These are phyloP conservation scores for Xylaria sp. DNA, from an alignment of 2,329 filamentous ascomycete species.

Conservation along the genomic window DNA sequence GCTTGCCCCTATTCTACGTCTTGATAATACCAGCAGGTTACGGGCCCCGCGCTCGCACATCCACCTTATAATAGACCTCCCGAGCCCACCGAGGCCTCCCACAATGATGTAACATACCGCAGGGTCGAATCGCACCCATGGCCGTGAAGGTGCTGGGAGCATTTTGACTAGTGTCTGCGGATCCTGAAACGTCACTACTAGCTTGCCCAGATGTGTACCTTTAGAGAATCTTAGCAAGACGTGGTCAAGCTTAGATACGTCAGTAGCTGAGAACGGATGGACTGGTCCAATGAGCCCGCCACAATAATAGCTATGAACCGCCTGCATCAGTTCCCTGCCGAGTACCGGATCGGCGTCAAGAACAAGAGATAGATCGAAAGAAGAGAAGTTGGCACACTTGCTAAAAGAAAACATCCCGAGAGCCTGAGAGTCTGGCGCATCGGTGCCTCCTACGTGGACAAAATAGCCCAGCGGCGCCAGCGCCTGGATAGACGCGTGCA, in stretches of 20 bases:
- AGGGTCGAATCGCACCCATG: conserved; percentile 34
- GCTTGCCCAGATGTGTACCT: conserved; percentile 41
- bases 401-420: conserved; percentile 14
- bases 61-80: too few relatives aligned
- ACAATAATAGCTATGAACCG: conserved; percentile 28
- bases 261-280: conserved; percentile 10
- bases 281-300: conserved; percentile 26
- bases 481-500: not conserved
- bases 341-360: too few relatives aligned
- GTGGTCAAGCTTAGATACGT: conserved; percentile 33
- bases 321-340: conserved; percentile 24
- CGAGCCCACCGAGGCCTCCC: conserved; percentile 39
- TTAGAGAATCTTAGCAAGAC: conserved; percentile 34
- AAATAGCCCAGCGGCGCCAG: conserved; percentile 8
- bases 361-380: conserved; percentile 29
- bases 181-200: conserved; percentile 36
- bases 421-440: conserved; percentile 27
- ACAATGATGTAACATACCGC: conserved; percentile 40
- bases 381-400: conserved; percentile 31
- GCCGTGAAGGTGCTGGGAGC: not conserved
- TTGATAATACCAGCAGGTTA: too few relatives aligned
- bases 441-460: conserved; percentile 18
- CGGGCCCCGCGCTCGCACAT: too few relatives aligned
- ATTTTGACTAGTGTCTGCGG: too few relatives aligned
- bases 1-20: too few relatives aligned